Evolutionary conservation across 1,284 basidiomycete species (phyloP).

Genomic region (Rhodotorula glutinis): DNA sequence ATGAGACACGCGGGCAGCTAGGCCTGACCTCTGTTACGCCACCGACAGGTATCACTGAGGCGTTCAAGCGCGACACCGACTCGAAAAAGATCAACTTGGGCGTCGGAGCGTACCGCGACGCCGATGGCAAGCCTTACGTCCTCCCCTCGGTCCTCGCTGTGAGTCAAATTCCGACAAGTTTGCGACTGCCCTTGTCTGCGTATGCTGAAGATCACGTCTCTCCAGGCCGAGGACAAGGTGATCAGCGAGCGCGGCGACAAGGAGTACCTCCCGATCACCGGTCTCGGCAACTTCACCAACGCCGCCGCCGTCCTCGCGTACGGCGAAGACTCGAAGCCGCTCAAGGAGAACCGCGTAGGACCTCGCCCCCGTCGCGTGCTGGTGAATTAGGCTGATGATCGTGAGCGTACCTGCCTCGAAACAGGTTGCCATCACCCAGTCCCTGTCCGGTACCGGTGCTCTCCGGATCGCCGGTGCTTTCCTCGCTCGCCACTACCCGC

Average conservation of each 20-base stretch:
- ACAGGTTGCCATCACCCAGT: conserved; percentile 87
- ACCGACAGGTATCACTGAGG: conserved; percentile 75
- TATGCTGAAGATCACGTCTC: too few relatives aligned
- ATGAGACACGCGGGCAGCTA: too few relatives aligned
- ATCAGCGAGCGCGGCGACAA: conserved; percentile 75
- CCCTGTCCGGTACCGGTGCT: conserved; percentile 97
- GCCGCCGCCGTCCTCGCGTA: conserved; percentile 90
- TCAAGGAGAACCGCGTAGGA: conserved; percentile 72
- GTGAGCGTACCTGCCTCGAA: background rate
- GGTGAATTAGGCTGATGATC: background rate
- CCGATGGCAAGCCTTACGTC: conserved; percentile 91
- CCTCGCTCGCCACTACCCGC: conserved; percentile 82
- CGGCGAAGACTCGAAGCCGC: conserved; percentile 71
- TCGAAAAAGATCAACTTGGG: conserved; percentile 95
- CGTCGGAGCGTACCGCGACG: conserved; percentile 78
- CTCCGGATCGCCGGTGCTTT: conserved; percentile 95
- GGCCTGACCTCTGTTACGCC: too few relatives aligned
- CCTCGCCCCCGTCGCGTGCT: background rate
- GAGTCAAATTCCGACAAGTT: too few relatives aligned
- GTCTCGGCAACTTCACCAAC: conserved; percentile 81
- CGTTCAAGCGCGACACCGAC: conserved; percentile 90
- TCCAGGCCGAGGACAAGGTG: conserved; percentile 75
- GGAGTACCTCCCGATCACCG: conserved; percentile 97
- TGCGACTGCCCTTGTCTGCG: too few relatives aligned
- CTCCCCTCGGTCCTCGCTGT: conserved; percentile 71